Evolutionary conservation across 768 basidiomycete species (phyloP).

Genomic region (Boletellus sp.): DNA sequence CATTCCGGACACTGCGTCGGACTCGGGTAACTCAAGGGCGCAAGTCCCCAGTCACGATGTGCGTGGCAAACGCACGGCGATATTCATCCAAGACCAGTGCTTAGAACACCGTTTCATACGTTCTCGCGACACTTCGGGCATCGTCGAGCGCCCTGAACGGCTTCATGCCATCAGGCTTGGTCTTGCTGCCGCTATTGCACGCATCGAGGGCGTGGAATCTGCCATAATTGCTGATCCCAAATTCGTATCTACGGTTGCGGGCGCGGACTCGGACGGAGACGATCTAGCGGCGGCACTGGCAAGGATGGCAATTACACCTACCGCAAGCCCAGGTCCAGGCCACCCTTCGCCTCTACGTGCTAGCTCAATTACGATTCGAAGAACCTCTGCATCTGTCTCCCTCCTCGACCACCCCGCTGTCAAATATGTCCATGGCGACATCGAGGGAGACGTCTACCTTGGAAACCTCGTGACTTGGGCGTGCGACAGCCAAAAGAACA

Average conservation of each 20-base stretch:
- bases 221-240: not conserved
- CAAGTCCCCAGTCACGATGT: not conserved
- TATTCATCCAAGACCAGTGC: constrained; percentile 69
- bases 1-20: not conserved
- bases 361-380: constrained; percentile 43
- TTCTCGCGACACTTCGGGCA: constrained; percentile 62
- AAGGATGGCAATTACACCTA: constrained; percentile 37
- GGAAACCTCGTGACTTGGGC: constrained; percentile 60
- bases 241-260: constrained; percentile 1
- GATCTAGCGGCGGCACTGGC: constrained; percentile 46
- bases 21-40: not conserved
- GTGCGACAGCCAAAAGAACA: constrained; percentile 55
- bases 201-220: constrained; percentile 46
- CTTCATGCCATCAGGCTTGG: constrained; percentile 82
- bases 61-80: constrained; percentile 16
- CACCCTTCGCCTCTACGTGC: constrained; percentile 14
- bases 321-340: not conserved
- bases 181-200: constrained; percentile 72
- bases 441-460: constrained; percentile 63
- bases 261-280: constrained; percentile 42
- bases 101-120: constrained; percentile 76
- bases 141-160: constrained; percentile 91
- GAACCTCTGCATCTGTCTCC: constrained; percentile 52
- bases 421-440: constrained; percentile 70
- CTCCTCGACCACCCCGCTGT: constrained; percentile 60